phyloP scores from a whole-genome alignment of 805 yeast species.

The Yarrowia porcina region DNA sequence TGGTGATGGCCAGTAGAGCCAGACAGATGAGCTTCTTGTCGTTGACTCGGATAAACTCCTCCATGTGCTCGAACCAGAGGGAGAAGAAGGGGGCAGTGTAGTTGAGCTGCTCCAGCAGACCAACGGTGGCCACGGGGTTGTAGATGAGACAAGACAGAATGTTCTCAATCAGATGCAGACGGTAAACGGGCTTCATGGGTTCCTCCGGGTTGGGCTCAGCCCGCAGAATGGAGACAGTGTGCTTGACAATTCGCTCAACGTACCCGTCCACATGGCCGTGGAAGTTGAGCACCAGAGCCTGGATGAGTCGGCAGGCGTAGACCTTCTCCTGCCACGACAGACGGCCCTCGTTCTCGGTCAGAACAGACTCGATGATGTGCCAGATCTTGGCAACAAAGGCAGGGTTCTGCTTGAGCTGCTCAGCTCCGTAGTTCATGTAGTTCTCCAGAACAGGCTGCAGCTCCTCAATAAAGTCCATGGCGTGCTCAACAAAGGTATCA shows the following conservation, averaged over 20 bases:
- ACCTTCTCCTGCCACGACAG: slow-evolving; percentile 59
- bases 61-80: slow-evolving; percentile 61
- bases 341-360: slow-evolving; percentile 42
- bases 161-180: slow-evolving; percentile 55
- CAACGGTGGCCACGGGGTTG: slow-evolving; percentile 54
- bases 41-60: slow-evolving; percentile 62
- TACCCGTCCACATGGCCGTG: slow-evolving; percentile 48
- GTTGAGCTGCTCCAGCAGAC: slow-evolving; percentile 46
- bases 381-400: slow-evolving; percentile 49
- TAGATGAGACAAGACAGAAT: slow-evolving; percentile 62
- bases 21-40: slow-evolving; percentile 75
- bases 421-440: slow-evolving; percentile 60
- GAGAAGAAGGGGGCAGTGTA: slow-evolving; percentile 53
- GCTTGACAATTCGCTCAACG: slow-evolving; percentile 47
- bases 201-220: slow-evolving; percentile 36
- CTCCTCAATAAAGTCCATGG: slow-evolving; percentile 70
- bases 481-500: slow-evolving; percentile 41
- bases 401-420: slow-evolving; percentile 47
- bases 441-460: slow-evolving; percentile 69
- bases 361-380: slow-evolving; percentile 45
- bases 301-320: slow-evolving; percentile 59
- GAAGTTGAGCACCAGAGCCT: slow-evolving; percentile 59
- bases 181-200: slow-evolving; percentile 41
- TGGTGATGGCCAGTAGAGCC: slow-evolving; percentile 57
- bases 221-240: slow-evolving; percentile 44